Conservation (phyloP, 2,329 filamentous ascomycete genomes). For the Exophiala calicioides region DNA sequence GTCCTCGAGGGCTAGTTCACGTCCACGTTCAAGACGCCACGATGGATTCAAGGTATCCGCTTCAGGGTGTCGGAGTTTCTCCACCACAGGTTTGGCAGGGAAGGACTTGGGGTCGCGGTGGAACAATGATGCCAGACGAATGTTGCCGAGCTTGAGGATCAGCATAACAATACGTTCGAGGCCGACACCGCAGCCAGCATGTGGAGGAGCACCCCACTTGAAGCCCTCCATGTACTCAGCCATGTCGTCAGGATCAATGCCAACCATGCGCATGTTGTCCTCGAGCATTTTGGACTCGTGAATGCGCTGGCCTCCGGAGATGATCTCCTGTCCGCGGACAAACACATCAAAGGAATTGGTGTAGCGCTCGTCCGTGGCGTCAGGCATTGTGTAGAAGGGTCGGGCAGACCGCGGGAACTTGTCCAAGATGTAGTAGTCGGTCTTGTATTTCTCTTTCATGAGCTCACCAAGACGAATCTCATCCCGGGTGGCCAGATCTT, state of each 20-base stretch:
- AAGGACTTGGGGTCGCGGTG: conserved; percentile 86
- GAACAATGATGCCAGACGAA: conserved; percentile 84
- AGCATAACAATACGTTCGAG: conserved; percentile 87
- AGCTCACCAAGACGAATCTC: conserved; percentile 84
- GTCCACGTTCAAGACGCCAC: conserved; percentile 55
- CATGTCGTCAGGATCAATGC: conserved; percentile 79
- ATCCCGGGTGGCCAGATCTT: conserved; percentile 81
- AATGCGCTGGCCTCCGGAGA: conserved; percentile 90
- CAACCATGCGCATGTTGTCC: conserved; percentile 72
- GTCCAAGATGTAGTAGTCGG: conserved; percentile 92
- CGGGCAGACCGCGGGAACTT: conserved; percentile 84
- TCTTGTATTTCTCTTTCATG: conserved; percentile 80
- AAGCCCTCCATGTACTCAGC: conserved; percentile 88
- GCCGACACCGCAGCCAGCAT: conserved; percentile 86
- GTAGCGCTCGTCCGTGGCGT: conserved; percentile 67
- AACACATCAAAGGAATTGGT: conserved; percentile 98
- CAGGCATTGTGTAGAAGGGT: conserved; percentile 89
- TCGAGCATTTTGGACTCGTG: conserved; percentile 75
- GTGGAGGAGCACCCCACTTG: conserved; percentile 82
- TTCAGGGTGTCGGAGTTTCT: conserved; percentile 78
- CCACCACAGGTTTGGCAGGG: conserved; percentile 64
- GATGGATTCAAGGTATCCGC: conserved; percentile 75
- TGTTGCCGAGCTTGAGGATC: conserved; percentile 82
- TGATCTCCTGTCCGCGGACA: conserved; percentile 87
- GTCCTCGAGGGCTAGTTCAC: conserved; percentile 43